phyloP scores from a whole-genome alignment of 148 eudicot genomes.

The Amaranthus palmeri region DNA sequence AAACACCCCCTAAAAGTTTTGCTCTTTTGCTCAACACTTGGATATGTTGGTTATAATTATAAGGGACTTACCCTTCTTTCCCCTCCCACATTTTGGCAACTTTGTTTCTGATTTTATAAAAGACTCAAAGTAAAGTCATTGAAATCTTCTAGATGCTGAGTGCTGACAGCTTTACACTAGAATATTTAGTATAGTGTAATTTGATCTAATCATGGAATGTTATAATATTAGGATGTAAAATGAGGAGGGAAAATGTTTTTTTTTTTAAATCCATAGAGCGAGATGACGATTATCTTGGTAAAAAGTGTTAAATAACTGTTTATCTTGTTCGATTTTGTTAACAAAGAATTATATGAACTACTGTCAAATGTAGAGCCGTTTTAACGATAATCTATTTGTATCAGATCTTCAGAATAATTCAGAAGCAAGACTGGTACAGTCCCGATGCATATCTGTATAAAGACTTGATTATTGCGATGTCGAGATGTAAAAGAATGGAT shows the following conservation, averaged over 20 bases:
- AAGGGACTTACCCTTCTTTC: too few species aligned
- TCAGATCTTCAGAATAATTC: conserved; percentile 74
- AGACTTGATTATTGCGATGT: conserved; percentile 77
- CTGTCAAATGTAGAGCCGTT: not conserved
- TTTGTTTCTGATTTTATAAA: too few species aligned
- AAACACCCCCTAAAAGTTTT: too few species aligned
- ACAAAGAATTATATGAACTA: not conserved
- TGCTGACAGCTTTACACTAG: too few species aligned
- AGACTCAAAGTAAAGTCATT: too few species aligned
- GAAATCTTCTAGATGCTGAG: too few species aligned
- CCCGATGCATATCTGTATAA: conserved; percentile 82
- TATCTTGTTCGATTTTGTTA: not conserved
- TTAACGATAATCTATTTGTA: not conserved
- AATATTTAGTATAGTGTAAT: too few species aligned
- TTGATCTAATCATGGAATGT: too few species aligned
- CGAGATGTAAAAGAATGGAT: conserved; percentile 71
- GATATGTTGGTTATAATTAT: too few species aligned
- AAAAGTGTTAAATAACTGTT: too few species aligned
- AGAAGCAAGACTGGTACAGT: conserved; percentile 81
- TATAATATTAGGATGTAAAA: not conserved
- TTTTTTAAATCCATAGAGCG: not conserved
- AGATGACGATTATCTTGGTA: not conserved
- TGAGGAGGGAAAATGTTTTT: not conserved
- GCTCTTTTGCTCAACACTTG: too few species aligned
- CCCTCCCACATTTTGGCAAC: too few species aligned